Evolutionary conservation across 305 asterid species (phyloP), one percentile per base, ranked within the genome.

Genomic region (Petunia hybrid): DNA sequence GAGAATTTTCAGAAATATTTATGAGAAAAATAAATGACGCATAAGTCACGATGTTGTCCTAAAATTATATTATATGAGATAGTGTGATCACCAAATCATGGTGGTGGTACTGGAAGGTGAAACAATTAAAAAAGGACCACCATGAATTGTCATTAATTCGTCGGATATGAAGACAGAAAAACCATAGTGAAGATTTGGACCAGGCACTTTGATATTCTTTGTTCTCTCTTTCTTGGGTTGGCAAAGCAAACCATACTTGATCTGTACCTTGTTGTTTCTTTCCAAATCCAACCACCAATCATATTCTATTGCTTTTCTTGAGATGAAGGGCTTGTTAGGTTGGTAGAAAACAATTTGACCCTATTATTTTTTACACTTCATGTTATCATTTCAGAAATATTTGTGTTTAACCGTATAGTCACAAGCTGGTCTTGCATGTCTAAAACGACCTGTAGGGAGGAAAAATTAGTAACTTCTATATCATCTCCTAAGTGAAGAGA

Each of bases 141-240:
- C 76, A 85, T 85, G 89, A 80, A 85, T 86, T 92, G 97, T 87
- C 88, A 87, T 22, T 22, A 22, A 22, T 82, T 89, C 87, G 89
- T 89, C 89, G 16, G 85, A 86, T 87, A 38, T 80, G 92, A 84
- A 78, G 95, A 91, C 97, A 90, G 8, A 74, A 80, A 80, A 82
- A 86, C 81, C 84, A 75, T 41, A 82, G 83, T 80, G 81, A 81
- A 71, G 78, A 84, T 83, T 85, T 84, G 74, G 81, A 41, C 3
- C 76, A 79, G 73, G 81, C 55, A 46, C 70, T 48, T 70, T 71
- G 78, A 48, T 68, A 83, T 81, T 85, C 80, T 3, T 83, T 89
- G 88, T 86, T 85, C 83, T 85, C 77, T 7, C 82, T 83, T 81
- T 79, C 79, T 81, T 83, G 80, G 86, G 78, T 80, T 85, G 62